Base-by-base conservation (phyloP, 2,329 filamentous ascomycete species). In the Fusarium beomiforme region DNA sequence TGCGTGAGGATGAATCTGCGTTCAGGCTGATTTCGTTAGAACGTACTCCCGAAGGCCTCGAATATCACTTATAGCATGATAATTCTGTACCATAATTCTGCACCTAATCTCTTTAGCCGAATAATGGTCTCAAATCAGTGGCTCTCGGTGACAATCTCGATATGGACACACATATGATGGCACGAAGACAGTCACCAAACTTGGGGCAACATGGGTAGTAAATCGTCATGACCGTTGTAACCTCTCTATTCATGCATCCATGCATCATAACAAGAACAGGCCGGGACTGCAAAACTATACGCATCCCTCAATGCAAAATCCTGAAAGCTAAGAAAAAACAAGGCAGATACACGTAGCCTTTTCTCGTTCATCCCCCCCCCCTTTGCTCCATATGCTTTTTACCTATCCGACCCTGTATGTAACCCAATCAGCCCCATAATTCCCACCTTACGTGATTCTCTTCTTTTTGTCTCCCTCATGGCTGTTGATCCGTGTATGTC, bases 161-260 rank as follows among this genome's bases (percentile, higher is more conserved):
- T 24, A 11, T 11, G 29, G 13, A 41, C 24, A 55, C 21, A 36
- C 17, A 31, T 2, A 42, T 26, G 31, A 14, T 24, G 26, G 24
- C 16, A 23, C n/a, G 46, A 14, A 5, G 21, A 39, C 19, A 44
- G 19, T 67, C 49, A 49, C 44, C 34, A 42, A 31, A 42, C 17
- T 47, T 29, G 21, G 33, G 39, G 37, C 24, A 43, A 33, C 13
- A 33, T 54, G 37, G 66, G 59, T 31, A 70, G 54, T 70, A 62
- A 69, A 73, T 73, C 70, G 49, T 71, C 63, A 73, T 68, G 58
- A 46, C 70, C 70, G 59, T 73, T 68, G 67, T 70, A 68, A 71
- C 47, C 63, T 70, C 42, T 67, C 70, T 72, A 72, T 72, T 67
- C 59, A 71, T 72, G 62, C 51, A 65, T 69, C 50, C 47, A 59